Evolutionary conservation across 2,329 filamentous ascomycete genomes (phyloP), one percentile per base, ranked within the genome.

Genomic region (Zymoseptoria crescenta): DNA sequence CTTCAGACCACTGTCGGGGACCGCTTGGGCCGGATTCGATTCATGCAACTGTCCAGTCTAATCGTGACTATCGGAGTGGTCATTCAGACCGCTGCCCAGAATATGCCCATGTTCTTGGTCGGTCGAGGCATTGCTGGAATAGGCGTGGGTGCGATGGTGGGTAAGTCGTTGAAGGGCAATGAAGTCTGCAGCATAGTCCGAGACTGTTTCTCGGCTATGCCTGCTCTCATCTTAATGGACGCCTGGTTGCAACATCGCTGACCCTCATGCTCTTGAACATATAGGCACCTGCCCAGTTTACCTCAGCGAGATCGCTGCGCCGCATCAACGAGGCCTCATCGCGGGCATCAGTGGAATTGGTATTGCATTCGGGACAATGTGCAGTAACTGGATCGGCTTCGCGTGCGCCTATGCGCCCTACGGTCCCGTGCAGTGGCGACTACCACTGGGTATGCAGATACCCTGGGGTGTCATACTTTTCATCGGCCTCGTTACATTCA

Each of bases 331-430:
- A 45, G 81, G 81, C n/a, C 69, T 83, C 13, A 82, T 83, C 59
- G 80, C 78, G 16, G 80, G 80, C 3, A 68, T 70, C 1, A 67
- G 65, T 0, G 81, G 81, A 7, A 79, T 79, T 55, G 81, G 81
- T 7, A 81, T 83, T 59, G 75, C 79, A 2, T 79, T 82, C 55
- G 81, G 81, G 9, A 82, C 80, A 3, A 82, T 82, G 79, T 72
- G 74, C 62, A 80, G 79, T 4, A 84, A 83, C 66, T 83, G 81
- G 81, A 76, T 83, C 3, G 81, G 81, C 2, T 83, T 79, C 62
- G 80, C 80, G 0, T 82, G 81, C 61, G 76, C 77, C 20, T 82
- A 77, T 57, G 80, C 81, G 0, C 74, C 80, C 0, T 81, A 82
- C 58, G 81, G 81, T 0, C 66, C 75, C 3, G 68, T 77, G 0